Evolutionary conservation across 2,329 filamentous ascomycete genomes (phyloP).

Genomic region (Pestalotiopsis fici): DNA sequence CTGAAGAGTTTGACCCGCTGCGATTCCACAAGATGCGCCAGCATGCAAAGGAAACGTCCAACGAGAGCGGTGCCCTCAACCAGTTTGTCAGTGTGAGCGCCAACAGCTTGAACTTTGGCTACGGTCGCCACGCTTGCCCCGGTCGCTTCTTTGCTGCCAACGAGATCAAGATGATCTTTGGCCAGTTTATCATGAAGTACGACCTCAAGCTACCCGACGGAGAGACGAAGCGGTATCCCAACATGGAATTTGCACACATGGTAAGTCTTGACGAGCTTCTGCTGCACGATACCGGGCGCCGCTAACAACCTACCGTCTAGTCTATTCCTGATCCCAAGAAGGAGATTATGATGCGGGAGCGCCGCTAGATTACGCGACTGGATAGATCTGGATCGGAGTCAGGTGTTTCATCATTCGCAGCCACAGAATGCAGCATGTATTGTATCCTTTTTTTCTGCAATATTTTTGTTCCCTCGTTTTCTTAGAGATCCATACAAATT

Average conservation of each 20-base stretch:
- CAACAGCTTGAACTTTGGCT: constrained; percentile 28
- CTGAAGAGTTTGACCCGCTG: constrained; percentile 28
- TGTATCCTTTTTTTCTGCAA: no score
- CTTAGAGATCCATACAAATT: no score
- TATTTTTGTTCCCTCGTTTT: no score
- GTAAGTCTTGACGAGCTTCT: background rate
- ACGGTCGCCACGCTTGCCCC: constrained; percentile 30
- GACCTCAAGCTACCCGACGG: constrained; percentile 21
- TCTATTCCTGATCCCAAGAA: background rate
- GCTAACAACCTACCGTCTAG: background rate
- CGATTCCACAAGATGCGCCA: constrained; percentile 28
- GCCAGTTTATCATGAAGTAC: constrained; percentile 34
- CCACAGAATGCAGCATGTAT: no score
- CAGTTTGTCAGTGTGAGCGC: constrained; percentile 21
- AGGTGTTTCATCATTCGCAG: no score
- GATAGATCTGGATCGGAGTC: no score
- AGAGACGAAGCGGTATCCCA: background rate
- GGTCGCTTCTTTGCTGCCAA: constrained; percentile 39
- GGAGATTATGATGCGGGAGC: background rate
- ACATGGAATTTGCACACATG: constrained; percentile 5
- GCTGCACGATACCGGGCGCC: background rate
- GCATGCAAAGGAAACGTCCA: constrained; percentile 17
- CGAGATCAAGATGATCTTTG: constrained; percentile 39
- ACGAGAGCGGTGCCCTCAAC: constrained; percentile 21
- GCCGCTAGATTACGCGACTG: background rate